Evolutionary conservation across 2,329 filamentous ascomycete species (phyloP), one percentile per base, ranked within the genome.

Genomic region (Eutypella sp.): DNA sequence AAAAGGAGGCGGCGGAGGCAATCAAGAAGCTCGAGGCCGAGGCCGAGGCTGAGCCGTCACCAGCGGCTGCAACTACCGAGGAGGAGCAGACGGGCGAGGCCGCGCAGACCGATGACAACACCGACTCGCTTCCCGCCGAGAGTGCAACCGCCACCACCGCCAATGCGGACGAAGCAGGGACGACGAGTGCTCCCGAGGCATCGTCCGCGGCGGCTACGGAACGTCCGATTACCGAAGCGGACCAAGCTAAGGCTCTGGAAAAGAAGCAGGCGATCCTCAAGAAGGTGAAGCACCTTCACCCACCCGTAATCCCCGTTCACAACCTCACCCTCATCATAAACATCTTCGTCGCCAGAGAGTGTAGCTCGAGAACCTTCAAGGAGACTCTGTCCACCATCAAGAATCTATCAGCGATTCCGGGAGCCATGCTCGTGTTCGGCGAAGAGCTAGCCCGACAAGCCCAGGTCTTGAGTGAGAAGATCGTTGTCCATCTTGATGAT

Each of bases 311-410:
- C 45, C 91, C 93, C 5, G 82, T 92, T 24, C 80, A 90, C 61
- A 96, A 97, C 62, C 78, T 99, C 46, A 88, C 87, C 47, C 75
- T 97, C 47, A 90, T 99, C n/a, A 88, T 97, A 57, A 93, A 93
- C 63, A 96, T 99, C 47, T 87, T 99, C 54, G 89, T 95, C 37
- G 92, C 92, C 51, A 86, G 91, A 41, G 93, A 99, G 67, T 99
- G 93, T 69, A 96, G 89, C 61, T 91, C 89, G 52, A 96, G 96
- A 74, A 97, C 93, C 0, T 99, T 99, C 76, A 88, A 93, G 63
- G 95, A 97, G 66, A 97, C 93, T 1, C 79, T 99, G 44, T 93
- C 92, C 15, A 95, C 95, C n/a, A 96, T 99, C 73, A 97, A 96
- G 71, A 96, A 97, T 60, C 78, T 99, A 37, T 97, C 91, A 5